phyloP scores from a whole-genome alignment of 163 green algal genomes.

The Chlamydomonas reinhardtii region DNA sequence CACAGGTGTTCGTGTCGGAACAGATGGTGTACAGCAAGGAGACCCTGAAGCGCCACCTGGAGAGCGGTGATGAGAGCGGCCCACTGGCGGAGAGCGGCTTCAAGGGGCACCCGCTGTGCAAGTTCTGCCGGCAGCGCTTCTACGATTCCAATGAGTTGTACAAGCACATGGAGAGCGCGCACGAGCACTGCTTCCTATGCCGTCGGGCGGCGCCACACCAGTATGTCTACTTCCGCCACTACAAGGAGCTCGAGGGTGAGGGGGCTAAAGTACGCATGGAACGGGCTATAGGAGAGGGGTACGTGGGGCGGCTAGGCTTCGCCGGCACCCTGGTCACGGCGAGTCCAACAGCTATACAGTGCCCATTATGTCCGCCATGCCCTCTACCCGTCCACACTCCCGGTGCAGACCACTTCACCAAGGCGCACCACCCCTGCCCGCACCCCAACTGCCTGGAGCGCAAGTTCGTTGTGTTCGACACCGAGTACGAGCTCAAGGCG shows the following conservation, averaged over 20 bases:
- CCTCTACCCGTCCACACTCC: too few relatives aligned
- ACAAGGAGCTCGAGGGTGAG: conserved; percentile 89
- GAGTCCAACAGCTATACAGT: too few relatives aligned
- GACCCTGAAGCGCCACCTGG: conserved; percentile 85
- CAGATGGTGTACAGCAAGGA: conserved; percentile 90
- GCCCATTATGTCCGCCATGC: too few relatives aligned
- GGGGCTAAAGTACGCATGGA: too few relatives aligned
- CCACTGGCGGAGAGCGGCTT: conserved; percentile 88
- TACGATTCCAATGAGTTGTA: conserved; percentile 94
- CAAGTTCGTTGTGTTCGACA: conserved; percentile 93
- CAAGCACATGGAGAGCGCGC: conserved; percentile 89
- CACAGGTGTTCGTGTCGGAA: conserved; percentile 93
- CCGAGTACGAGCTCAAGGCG: conserved; percentile 83
- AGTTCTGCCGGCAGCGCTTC: conserved; percentile 91
- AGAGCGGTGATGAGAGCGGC: conserved; percentile 81
- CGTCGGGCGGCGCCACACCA: conserved; percentile 73
- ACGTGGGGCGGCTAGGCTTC: too few relatives aligned
- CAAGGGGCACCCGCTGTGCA: conserved; percentile 78
- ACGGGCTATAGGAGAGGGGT: too few relatives aligned
- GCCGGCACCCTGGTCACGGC: too few relatives aligned
- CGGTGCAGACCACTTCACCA: conserved; percentile 87
- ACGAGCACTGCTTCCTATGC: conserved; percentile 96
- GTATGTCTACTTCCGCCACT: conserved; percentile 95
- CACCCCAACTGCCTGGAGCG: conserved; percentile 87
- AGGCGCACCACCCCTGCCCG: conserved; percentile 88